These are phyloP conservation scores for Bipolaris bicolor DNA, from an alignment of 2,329 filamentous ascomycete genomes.

Conservation along the genomic window DNA sequence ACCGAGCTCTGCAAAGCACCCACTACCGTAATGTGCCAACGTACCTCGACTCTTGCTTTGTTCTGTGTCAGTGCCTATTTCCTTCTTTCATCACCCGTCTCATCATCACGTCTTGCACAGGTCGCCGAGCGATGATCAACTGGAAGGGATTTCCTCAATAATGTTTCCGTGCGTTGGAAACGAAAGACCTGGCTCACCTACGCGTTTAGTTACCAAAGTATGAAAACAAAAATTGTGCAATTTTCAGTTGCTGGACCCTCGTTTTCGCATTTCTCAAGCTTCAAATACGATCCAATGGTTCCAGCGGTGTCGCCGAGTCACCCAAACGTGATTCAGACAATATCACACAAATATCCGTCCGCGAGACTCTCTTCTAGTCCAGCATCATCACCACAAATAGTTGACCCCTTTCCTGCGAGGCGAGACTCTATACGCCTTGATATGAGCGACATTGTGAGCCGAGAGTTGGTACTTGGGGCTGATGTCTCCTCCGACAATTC, in stretches of 20 bases:
- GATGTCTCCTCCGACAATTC: constrained; percentile 41
- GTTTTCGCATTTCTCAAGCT: constrained; percentile 7
- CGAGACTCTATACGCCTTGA: constrained; percentile 33
- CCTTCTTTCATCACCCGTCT: constrained; percentile 14
- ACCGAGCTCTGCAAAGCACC: constrained; percentile 16
- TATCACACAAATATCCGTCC: constrained; percentile 34
- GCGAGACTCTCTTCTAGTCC: constrained; percentile 38
- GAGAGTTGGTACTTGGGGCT: constrained; percentile 23
- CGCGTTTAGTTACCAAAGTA: neutral
- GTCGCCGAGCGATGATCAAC: neutral
- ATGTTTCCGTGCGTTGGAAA: neutral
- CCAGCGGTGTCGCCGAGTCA: constrained; percentile 17
- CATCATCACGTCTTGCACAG: constrained; percentile 9
- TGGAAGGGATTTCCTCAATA: constrained; percentile 6
- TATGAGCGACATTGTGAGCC: constrained; percentile 33
- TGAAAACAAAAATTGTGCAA: constrained; percentile 13
- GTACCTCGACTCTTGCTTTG: constrained; percentile 20
- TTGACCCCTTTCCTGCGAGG: constrained; percentile 28
- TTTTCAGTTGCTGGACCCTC: neutral
- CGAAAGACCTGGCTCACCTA: neutral
- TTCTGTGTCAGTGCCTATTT: constrained; percentile 11
- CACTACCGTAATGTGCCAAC: constrained; percentile 15
- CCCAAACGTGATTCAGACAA: constrained; percentile 24
- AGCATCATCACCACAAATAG: constrained; percentile 37
- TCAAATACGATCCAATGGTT: constrained; percentile 20